These are phyloP conservation scores for Xylariaceae sp. DNA, from an alignment of 2,329 filamentous ascomycete species.

Conservation along the genomic window DNA sequence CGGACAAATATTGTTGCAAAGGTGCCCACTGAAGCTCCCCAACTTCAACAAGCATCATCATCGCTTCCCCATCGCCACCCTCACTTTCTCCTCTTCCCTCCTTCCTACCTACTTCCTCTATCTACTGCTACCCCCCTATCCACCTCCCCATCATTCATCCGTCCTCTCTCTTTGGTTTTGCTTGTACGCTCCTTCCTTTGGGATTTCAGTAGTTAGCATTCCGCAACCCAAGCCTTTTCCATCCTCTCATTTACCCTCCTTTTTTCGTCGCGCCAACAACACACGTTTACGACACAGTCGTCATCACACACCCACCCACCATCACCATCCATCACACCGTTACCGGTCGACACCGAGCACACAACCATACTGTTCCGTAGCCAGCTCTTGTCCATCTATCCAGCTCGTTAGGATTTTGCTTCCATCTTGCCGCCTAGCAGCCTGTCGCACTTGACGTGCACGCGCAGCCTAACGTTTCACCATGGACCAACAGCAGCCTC, in stretches of 20 bases:
- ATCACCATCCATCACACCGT: constrained; percentile 9
- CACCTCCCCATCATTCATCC: constrained; percentile 11
- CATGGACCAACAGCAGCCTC: constrained; percentile 62
- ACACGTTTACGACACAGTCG: constrained; percentile 13
- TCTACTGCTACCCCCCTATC: no score
- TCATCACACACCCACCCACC: no score
- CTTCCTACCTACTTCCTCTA: constrained; percentile 17
- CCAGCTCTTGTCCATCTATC: constrained; percentile 19
- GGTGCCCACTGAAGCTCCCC: no score
- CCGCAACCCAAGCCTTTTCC: constrained; percentile 39
- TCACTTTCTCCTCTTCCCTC: constrained; percentile 21
- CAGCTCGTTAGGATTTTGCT: constrained; percentile 16
- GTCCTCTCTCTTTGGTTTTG: constrained; percentile 28
- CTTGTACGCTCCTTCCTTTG: constrained; percentile 32
- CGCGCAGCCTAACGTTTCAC: constrained; percentile 37
- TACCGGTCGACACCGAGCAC: constrained; percentile 8
- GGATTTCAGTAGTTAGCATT: constrained; percentile 31
- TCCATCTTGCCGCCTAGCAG: constrained; percentile 25
- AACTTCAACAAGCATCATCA: constrained; percentile 19
- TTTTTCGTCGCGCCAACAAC: constrained; percentile 23
- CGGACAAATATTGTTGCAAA: constrained; percentile 19
- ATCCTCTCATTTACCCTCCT: constrained; percentile 40
- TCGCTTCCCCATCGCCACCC: constrained; percentile 4
- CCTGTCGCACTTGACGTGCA: constrained; percentile 48
- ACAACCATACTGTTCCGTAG: constrained; percentile 13